A percentile compares a stretch with the other conserved stretches of the same genome.
These are phyloP conservation scores for Sporobolomyces roseus DNA, from an alignment of 768 basidiomycete species.

Conservation along the genomic window DNA sequence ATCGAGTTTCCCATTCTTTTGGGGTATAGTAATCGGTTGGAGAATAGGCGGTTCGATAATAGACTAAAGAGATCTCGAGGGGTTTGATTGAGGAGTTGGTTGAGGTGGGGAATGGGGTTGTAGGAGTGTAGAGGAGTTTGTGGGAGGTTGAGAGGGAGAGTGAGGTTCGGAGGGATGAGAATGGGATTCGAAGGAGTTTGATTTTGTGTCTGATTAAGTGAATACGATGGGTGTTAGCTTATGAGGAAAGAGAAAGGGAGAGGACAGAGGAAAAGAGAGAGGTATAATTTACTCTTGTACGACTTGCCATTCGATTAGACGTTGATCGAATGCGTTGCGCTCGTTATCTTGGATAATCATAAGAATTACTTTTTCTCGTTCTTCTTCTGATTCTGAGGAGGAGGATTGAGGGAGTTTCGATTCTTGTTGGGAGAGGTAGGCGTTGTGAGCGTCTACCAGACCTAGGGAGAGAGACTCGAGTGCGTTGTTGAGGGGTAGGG, in stretches of 20 bases:
- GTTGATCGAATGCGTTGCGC: constrained; percentile 92
- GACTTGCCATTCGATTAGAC: constrained; percentile 79
- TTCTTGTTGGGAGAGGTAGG: too few relatives aligned
- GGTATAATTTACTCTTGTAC: constrained; percentile 61
- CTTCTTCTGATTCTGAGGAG: too few relatives aligned
- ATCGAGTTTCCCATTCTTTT: constrained; percentile 66
- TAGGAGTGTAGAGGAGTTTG: too few relatives aligned
- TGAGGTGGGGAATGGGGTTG: constrained; percentile 53
- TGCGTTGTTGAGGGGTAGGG: constrained; percentile 69
- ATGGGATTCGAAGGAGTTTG: constrained; percentile 53
- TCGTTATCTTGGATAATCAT: constrained; percentile 87
- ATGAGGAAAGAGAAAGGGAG: too few relatives aligned
- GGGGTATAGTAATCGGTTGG: constrained; percentile 67
- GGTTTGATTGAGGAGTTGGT: constrained; percentile 38
- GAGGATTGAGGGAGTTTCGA: too few relatives aligned
- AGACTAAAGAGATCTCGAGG: constrained; percentile 77
- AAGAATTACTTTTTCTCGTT: constrained; percentile 56
- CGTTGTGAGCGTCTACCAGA: constrained; percentile 71
- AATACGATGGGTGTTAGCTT: too few relatives aligned
- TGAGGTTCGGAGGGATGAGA: constrained; percentile 59
- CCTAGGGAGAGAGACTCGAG: constrained; percentile 67
- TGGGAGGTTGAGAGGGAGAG: neutral
- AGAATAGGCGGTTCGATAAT: constrained; percentile 85
- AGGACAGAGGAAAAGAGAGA: neutral
- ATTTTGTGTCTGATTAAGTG: constrained; percentile 67